Evolutionary conservation across 495 filamentous ascomycete genomes (phyloP).

Genomic region (Penicillium waksmanii): DNA sequence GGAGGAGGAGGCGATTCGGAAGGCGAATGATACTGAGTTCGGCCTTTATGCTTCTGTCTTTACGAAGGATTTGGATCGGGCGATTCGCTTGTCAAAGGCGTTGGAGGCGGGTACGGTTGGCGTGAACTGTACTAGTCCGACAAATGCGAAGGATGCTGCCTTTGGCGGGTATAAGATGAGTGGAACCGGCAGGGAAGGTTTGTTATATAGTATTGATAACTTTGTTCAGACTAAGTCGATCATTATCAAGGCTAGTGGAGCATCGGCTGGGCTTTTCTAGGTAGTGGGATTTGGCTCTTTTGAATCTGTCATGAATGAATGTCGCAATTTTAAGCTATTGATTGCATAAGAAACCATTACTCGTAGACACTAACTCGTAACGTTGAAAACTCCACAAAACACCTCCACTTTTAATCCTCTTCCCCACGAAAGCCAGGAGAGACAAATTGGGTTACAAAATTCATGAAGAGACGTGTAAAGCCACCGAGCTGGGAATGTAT

Average conservation of each 20-base stretch:
- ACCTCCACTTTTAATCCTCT: background rate
- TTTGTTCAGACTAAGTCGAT: constrained; percentile 56
- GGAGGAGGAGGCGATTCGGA: constrained; percentile 76
- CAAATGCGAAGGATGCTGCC: constrained; percentile 62
- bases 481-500: background rate
- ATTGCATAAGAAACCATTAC: background rate
- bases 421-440: background rate
- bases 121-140: constrained; percentile 77
- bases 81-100: constrained; percentile 35
- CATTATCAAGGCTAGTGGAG: constrained; percentile 27
- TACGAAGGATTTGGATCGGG: constrained; percentile 70
- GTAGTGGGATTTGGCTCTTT: background rate
- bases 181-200: constrained; percentile 75
- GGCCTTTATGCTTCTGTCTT: constrained; percentile 84
- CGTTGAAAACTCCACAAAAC: background rate
- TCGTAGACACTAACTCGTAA: background rate
- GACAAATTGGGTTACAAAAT: background rate
- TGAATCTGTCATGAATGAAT: too few species aligned
- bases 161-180: constrained; percentile 93
- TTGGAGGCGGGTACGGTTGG: constrained; percentile 69
- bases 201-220: constrained; percentile 48
- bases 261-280: background rate
- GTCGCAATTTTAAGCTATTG: background rate
- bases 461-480: background rate
- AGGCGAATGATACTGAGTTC: constrained; percentile 83